These are phyloP conservation scores for Colletotrichum kahawae DNA, from an alignment of 2,329 filamentous ascomycete species.

Conservation along the genomic window DNA sequence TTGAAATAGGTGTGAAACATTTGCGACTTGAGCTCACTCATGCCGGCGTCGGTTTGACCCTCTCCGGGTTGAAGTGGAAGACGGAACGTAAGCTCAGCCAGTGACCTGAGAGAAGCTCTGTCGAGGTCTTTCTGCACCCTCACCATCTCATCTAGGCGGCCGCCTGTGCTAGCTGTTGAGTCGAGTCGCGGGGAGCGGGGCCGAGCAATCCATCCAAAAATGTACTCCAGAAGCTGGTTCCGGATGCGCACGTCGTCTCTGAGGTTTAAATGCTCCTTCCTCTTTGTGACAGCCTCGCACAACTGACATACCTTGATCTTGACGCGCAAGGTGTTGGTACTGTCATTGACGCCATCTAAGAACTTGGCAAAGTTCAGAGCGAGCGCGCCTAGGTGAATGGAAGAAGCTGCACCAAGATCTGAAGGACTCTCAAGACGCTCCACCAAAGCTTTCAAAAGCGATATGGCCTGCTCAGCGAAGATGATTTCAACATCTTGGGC, in stretches of 20 bases:
- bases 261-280: slow-evolving; percentile 72
- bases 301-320: slow-evolving; percentile 74
- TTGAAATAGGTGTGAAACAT: slow-evolving; percentile 78
- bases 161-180: slow-evolving; percentile 33
- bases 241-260: slow-evolving; percentile 72
- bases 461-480: slow-evolving; percentile 71
- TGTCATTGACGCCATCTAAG: slow-evolving; percentile 63
- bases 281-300: slow-evolving; percentile 67
- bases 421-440: slow-evolving; percentile 68
- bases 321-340: slow-evolving; percentile 60
- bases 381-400: slow-evolving; percentile 67
- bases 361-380: slow-evolving; percentile 72
- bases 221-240: slow-evolving; percentile 71
- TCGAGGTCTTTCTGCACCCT: slow-evolving; percentile 70
- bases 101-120: slow-evolving; percentile 66
- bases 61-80: slow-evolving; percentile 70
- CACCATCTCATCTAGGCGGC: slow-evolving; percentile 60
- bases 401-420: slow-evolving; percentile 66
- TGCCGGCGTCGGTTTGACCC: slow-evolving; percentile 68
- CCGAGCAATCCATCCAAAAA: slow-evolving; percentile 72
- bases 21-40: slow-evolving; percentile 71
- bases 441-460: slow-evolving; percentile 66
- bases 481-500: slow-evolving; percentile 65
- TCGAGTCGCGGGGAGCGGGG: slow-evolving; percentile 58
- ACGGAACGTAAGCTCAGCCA: slow-evolving; percentile 71